Percentiles rank a stretch among this genome's conserved stretches.
phyloP scores from a whole-genome alignment of 1,139 yeast species.

The Yarrowia galli region DNA sequence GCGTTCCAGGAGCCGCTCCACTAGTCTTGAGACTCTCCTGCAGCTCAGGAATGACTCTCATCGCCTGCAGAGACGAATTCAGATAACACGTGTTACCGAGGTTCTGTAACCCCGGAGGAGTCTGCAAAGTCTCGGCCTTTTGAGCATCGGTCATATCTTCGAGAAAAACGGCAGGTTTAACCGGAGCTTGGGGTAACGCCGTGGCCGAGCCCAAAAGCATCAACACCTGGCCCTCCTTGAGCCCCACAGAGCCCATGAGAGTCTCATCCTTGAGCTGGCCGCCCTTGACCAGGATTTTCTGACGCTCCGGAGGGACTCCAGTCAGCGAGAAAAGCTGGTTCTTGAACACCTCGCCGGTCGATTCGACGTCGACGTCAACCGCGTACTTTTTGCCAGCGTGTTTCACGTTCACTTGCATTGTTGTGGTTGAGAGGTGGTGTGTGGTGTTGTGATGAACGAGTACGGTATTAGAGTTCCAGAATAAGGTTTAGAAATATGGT shows the following conservation, averaged over 20 bases:
- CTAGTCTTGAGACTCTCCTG: conserved; percentile 46
- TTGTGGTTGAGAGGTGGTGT: background rate
- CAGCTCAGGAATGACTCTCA: conserved; percentile 72
- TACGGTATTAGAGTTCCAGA: too few species aligned
- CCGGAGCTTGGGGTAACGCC: conserved; percentile 67
- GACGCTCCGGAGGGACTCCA: conserved; percentile 84
- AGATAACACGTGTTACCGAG: conserved; percentile 95
- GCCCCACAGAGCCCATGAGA: conserved; percentile 57
- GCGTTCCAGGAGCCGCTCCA: conserved; percentile 42
- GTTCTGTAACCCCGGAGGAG: conserved; percentile 84
- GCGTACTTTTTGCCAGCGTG: conserved; percentile 87
- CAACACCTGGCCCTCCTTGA: conserved; percentile 71
- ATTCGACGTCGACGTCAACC: conserved; percentile 61
- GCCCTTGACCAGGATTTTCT: conserved; percentile 86
- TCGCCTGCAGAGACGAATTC: conserved; percentile 85
- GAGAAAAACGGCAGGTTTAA: conserved; percentile 62
- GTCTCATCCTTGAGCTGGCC: conserved; percentile 83
- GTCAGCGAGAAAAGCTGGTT: conserved; percentile 74
- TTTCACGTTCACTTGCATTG: conserved; percentile 61
- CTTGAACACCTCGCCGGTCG: conserved; percentile 71
- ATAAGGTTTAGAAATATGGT: background rate
- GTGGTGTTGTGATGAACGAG: background rate
- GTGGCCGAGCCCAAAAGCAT: conserved; percentile 96
- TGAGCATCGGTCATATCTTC: conserved; percentile 69
- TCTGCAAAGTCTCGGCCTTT: conserved; percentile 49